These are phyloP conservation scores for Vigna angularis DNA, from an alignment of 306 rosid genomes.

Conservation along the genomic window DNA sequence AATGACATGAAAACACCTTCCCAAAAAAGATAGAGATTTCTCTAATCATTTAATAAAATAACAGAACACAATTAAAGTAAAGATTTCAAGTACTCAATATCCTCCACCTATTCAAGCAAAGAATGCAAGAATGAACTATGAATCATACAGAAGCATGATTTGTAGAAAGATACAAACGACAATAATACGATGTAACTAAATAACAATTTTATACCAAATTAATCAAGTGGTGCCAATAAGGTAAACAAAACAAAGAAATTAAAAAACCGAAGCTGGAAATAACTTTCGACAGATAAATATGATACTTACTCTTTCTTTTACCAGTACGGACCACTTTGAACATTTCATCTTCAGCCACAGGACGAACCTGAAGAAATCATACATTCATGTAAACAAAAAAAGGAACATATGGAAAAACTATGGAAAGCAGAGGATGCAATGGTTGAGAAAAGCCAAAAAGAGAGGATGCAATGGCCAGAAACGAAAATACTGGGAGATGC, in stretches of 20 bases:
- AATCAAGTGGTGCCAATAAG: neutral
- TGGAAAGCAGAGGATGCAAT: neutral
- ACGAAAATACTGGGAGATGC: neutral
- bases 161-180: neutral
- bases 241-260: neutral
- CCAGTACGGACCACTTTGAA: conserved; percentile 90
- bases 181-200: neutral
- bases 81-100: neutral
- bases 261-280: neutral
- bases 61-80: neutral
- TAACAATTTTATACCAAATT: neutral
- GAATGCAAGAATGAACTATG: neutral
- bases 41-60: conserved; percentile 9
- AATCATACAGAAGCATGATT: neutral
- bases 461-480: neutral
- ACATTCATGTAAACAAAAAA: neutral
- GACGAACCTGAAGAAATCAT: conserved; percentile 73
- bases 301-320: conserved; percentile 79
- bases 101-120: conserved; percentile 21
- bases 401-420: too few species aligned
- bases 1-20: neutral
- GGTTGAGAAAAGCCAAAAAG: neutral
- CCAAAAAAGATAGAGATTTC: conserved; percentile 9
- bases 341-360: conserved; percentile 97
- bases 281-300: neutral